A percentile compares a stretch with the other conserved stretches of the same genome.
Conservation (phyloP, 2,329 filamentous ascomycete genomes). For the Bipolaris gigantea region DNA sequence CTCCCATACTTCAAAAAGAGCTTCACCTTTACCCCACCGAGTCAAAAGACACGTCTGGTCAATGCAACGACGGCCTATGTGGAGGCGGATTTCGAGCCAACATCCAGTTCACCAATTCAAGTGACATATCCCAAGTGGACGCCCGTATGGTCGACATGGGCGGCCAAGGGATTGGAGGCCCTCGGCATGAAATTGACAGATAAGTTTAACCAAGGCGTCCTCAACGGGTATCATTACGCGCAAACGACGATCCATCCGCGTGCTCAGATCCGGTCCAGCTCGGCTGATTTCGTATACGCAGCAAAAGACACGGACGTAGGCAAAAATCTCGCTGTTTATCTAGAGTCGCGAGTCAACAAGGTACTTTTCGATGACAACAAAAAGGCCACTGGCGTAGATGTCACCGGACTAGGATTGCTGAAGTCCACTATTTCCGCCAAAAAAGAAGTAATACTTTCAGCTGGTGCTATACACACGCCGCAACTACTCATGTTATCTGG, state of each 20-base stretch:
- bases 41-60: neutral
- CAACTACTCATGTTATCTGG: conserved; percentile 47
- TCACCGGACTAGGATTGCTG: conserved; percentile 4
- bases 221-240: neutral
- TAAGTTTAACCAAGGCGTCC: neutral
- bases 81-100: neutral
- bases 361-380: conserved; percentile 40
- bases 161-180: neutral
- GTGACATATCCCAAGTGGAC: neutral
- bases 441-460: conserved; percentile 51
- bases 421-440: conserved; percentile 29
- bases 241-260: neutral
- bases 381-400: conserved; percentile 26
- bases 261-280: neutral
- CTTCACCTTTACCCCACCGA: neutral
- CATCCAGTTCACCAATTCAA: neutral
- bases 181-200: neutral
- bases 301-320: neutral
- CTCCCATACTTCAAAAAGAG: neutral
- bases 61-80: neutral
- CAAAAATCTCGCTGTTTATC: conserved; percentile 30
- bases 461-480: conserved; percentile 49
- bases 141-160: conserved; percentile 1
- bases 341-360: conserved; percentile 36
- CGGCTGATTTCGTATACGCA: neutral